Evolutionary conservation across 2,329 filamentous ascomycete species (phyloP).

Genomic region (Canariomyces notabilis): DNA sequence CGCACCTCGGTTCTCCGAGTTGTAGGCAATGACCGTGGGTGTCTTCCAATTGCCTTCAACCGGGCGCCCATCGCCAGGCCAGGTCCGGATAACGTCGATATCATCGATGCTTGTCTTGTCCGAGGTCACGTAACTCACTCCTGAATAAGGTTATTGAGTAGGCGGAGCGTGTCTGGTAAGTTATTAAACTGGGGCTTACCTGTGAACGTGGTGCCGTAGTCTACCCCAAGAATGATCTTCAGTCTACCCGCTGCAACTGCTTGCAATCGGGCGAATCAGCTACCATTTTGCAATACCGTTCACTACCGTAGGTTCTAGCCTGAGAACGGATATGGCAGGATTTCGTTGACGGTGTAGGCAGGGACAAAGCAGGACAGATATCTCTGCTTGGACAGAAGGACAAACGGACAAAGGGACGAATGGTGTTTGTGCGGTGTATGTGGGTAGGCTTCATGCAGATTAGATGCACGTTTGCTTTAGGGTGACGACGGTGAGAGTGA

Average conservation of each 20-base stretch:
- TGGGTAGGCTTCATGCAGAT: too few relatives aligned
- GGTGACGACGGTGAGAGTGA: too few relatives aligned
- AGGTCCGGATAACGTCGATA: conserved; percentile 1
- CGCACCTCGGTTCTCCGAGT: not conserved
- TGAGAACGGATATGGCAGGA: too few relatives aligned
- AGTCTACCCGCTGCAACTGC: not conserved
- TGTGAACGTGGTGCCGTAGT: not conserved
- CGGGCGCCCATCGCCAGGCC: not conserved
- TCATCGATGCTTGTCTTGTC: conserved; percentile 1
- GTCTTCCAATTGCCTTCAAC: conserved; percentile 3
- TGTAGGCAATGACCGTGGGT: not conserved
- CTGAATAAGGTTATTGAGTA: not conserved
- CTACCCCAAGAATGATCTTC: conserved; percentile 1
- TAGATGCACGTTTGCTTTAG: too few relatives aligned
- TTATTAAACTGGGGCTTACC: not conserved
- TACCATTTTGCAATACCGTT: too few relatives aligned
- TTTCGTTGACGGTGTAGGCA: too few relatives aligned
- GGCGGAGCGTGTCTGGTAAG: not conserved
- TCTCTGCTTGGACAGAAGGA: too few relatives aligned
- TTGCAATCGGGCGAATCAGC: too few relatives aligned
- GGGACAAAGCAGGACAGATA: too few relatives aligned
- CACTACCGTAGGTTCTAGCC: too few relatives aligned
- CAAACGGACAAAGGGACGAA: too few relatives aligned
- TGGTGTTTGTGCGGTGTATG: too few relatives aligned
- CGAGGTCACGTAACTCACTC: not conserved